Evolutionary conservation across 768 basidiomycete genomes (phyloP), one percentile per base, ranked within the genome.

Genomic region (Naematelia aurantialba): DNA sequence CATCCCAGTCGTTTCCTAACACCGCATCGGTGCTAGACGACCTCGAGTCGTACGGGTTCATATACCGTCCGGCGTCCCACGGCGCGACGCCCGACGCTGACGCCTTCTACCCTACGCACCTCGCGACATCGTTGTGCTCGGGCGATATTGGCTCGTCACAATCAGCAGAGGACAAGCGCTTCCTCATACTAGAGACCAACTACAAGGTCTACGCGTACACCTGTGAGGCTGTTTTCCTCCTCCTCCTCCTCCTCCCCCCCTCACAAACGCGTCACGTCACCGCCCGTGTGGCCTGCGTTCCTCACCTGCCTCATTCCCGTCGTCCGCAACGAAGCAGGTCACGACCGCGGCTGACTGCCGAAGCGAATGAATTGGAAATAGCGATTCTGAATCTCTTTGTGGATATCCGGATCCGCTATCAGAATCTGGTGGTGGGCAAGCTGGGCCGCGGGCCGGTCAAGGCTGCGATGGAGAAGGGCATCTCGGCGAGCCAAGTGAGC

Each of bases 131-230:
- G 2, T 80, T 98, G 65, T 96, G 94, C 49, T 94, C 92, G 14
- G 90, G 89, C 52, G 86, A 88, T 25, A 22, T 59, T 12, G 42
- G 56, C 4, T 39, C 51, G 1, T 51, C 26, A 34, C 4, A 60
- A 62, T 29, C 25, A 19, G 54, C 83, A 83, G 45, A 80, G 81
- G 54, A 76, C 75, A 56, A 94, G 76, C 91, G 93, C 13, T 98
- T 96, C 80, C 87, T 98, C 67, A 86, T 98, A 66, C 82, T 99
- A 45, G 96, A 99, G 80, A 98, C 96, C 19, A 98, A 99, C 80
- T 98, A 97, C 80, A 88, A 92, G 66, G 80, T 99, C 63, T 99
- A 98, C 75, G 96, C 96, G 3, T 99, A 99, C 78, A 99, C 96
- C 31, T 88, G 92, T 92, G 76, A 76, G 59, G 55, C 58, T 62